Base-by-base conservation (phyloP, 495 filamentous ascomycete species). In the Xylaria scruposa region DNA sequence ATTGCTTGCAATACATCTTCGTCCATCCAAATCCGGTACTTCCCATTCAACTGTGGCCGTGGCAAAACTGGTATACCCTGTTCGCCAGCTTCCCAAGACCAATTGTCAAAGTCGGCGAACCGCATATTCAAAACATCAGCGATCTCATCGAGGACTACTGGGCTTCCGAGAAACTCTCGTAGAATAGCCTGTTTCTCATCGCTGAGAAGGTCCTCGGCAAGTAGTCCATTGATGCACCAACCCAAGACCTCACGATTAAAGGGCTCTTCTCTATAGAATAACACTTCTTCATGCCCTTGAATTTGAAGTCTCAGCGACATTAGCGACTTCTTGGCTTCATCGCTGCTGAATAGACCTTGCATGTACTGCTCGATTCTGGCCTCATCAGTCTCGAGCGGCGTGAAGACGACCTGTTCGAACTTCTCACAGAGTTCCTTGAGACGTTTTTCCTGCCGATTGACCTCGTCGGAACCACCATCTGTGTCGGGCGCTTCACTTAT, bases 41-140 rank as follows among this genome's bases (percentile, higher is more conserved):
- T 90, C 0, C 91, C 90, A 73, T 91, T 93, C 54, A 93, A 78
- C 44, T 91, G 88, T 7, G 85, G 86, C 19, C 90, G 86, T 77
- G 88, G 87, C 70, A 90, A 85, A 0, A 93, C 77, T 0, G 84
- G 84, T n/a, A 93, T 81, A 2, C 85, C 88, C 4, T 79, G 74
- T 3, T 73, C 56, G 0, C 78, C 81, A 2, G 79, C 75, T 13
- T 85, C 83, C 90, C 90, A 93, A 15, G 79, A 76, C 91, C 91
- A 93, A 44, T 79, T 84, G 15, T 88, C 83, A 19, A 92, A 73
- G 29, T 86, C 84, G 0, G 87, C 84, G 69, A 90, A 86, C 24
- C 89, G 83, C 88, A 92, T 90, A 76, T 91, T 92, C 56, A 93
- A 78, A 10, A 92, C 90, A 70, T 92, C 90, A 17, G 84, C 85